Base-by-base conservation (phyloP, 176 grass and related monocot genomes). In the Carex kokanica region DNA sequence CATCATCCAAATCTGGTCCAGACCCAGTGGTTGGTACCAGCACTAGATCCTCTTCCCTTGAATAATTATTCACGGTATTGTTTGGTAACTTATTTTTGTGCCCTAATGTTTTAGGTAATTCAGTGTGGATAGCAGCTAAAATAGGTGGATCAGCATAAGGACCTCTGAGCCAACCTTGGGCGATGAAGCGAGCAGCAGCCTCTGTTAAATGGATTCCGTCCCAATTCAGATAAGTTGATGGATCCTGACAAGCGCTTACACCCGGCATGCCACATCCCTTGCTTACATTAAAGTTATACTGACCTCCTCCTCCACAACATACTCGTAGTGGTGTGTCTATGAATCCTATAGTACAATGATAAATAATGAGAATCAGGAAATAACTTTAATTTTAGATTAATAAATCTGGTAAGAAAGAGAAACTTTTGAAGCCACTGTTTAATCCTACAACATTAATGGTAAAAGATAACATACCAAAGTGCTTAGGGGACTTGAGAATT, bases 381-480 rank as follows among this genome's bases (percentile, higher is more conserved):
- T 47, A 47, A 68, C 31, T 29, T 41, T 11, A 38, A 73, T 41
- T 41, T 47, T 16, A 6, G 2, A 73, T 41, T 11, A 73, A 73
- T 41, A 47, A 47, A 41, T 38, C 34, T 73, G 17, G 17, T 16
- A 32, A 68, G 13, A 8, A 17, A 47, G n/a, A 73, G 31, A 16
- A 41, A 18, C 12, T 73, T 41, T 41, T 18, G 16, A 73, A 32
- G 24, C 45, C 11, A 47, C 9, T 47, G 45, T 47, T 11, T 47
- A 12, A 27, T 29, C 10, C 17, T n/a, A 20, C 20, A 43, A 17
- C 45, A 59, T 79, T 23, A 32, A 25, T 15, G 24, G 7, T 6
- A 38, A 59, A 78, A 3, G 14, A 38, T 16, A 80, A 80, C 69
- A 54, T 61, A 91, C 86, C 89, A 2, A 88, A 88, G 29, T 73